Base-by-base conservation (phyloP, 2,329 filamentous ascomycete species). In the Fusarium burgessii region DNA sequence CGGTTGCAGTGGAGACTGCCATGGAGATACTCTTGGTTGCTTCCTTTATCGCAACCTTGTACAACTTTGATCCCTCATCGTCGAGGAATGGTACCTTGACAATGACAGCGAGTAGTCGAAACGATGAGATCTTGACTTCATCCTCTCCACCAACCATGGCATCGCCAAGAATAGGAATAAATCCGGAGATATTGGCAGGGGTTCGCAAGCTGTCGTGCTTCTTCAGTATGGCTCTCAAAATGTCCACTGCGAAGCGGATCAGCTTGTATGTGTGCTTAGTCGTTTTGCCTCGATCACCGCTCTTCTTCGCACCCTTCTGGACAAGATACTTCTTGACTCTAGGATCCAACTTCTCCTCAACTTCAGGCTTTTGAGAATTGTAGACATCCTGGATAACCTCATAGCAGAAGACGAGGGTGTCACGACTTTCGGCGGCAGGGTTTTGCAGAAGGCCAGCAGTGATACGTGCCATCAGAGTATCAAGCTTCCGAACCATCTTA, bases 401-500 rank as follows among this genome's bases (percentile, higher is more conserved):
- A 78, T 97, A 98, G 79, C 95, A 97, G 80, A 99, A 98, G 0
- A 97, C 84, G n/a, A 99, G 84, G 42, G 95, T 91, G 72, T 97
- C 93, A 51, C 92, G 90, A 74, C 90, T 93, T 70, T 92, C 90
- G 0, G 93, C 91, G 0, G 90, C 91, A 6, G 92, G 86, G 74
- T 99, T 99, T 70, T 93, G 91, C 32, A 97, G 81, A 7, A 99
- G 85, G 35, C 96, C 97, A 11, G 92, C 88, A 3, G 93, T 91
- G 56, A 99, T 92, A 57, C 96, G 91, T 54, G 91, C 88, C 60
- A 99, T 86, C 23, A 99, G 84, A 61, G 97, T 92, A 77, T 99
- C 96, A 59, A 98, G 92, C 82, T 98, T 98, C 75, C 91, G 92
- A 14, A 95, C 90, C 82, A 94, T 92, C 75, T 90, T 92, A 18